These are phyloP conservation scores for Dovyalis caffra DNA, from an alignment of 345 rosid genomes.

Conservation along the genomic window DNA sequence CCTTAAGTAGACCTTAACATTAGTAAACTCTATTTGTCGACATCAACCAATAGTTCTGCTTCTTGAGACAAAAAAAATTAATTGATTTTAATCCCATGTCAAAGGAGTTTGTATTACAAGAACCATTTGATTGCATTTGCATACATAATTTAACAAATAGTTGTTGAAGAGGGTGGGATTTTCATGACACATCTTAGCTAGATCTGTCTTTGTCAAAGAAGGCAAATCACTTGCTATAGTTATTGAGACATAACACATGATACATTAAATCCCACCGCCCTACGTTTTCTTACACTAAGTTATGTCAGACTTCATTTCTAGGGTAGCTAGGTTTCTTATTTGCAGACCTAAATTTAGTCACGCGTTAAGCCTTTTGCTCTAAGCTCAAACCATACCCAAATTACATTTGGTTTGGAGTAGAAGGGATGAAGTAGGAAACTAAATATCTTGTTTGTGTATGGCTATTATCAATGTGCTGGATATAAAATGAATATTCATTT, in stretches of 20 bases:
- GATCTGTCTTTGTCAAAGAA: slow-evolving; percentile 10
- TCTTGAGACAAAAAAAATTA: not conserved
- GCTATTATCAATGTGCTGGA: too few relatives aligned
- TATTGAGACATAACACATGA: not conserved
- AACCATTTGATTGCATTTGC: not conserved
- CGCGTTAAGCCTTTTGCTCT: not conserved
- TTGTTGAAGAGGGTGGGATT: not conserved
- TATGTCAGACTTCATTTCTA: not conserved
- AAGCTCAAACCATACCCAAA: not conserved
- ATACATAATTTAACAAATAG: not conserved
- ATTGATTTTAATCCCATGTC: not conserved
- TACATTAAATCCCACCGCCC: slow-evolving; percentile 7
- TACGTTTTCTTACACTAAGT: not conserved
- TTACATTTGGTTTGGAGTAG: not conserved
- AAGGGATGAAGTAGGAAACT: not conserved
- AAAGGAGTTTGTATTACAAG: not conserved
- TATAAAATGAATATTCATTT: too few relatives aligned
- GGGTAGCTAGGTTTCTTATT: not conserved
- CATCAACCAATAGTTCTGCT: not conserved
- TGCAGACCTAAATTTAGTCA: not conserved
- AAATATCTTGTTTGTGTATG: too few relatives aligned
- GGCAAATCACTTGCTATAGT: not conserved
- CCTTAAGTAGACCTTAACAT: not conserved
- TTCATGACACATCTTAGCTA: not conserved
- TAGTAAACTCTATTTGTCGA: not conserved